A percentile compares a stretch with the other conserved stretches of the same genome.
These are phyloP conservation scores for Poa annua DNA, from an alignment of 176 grass and related monocot species.

Conservation along the genomic window DNA sequence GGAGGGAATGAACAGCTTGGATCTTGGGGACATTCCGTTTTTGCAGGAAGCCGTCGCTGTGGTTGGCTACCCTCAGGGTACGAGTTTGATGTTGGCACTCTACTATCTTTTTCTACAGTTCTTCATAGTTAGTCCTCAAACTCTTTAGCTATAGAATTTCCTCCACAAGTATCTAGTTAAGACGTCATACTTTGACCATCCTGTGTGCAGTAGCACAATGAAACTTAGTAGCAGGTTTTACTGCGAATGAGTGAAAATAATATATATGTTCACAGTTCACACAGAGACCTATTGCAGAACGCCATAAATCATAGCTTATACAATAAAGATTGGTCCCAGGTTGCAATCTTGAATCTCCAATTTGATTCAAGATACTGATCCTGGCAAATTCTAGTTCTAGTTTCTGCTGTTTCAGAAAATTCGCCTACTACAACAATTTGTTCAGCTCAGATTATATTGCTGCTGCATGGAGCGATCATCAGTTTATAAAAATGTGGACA, in stretches of 20 bases:
- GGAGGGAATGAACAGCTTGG: conserved; percentile 87
- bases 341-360: background rate
- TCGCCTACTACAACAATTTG: background rate
- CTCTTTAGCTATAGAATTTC: conserved; percentile 18
- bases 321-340: background rate
- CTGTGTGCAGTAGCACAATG: background rate
- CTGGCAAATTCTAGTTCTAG: background rate
- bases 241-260: conserved; percentile 9
- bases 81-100: conserved; percentile 23
- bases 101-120: background rate
- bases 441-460: conserved; percentile 3
- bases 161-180: conserved; percentile 17
- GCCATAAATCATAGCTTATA: conserved; percentile 21
- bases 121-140: conserved; percentile 35
- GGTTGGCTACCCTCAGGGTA: conserved; percentile 97
- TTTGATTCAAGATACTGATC: background rate
- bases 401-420: background rate
- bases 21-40: conserved; percentile 91
- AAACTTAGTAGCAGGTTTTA: conserved; percentile 9
- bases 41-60: conserved; percentile 97
- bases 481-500: conserved; percentile 15
- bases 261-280: conserved; percentile 7
- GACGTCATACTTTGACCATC: conserved; percentile 4
- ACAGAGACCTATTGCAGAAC: background rate
- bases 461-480: conserved; percentile 13